phyloP scores from a whole-genome alignment of 1,284 basidiomycete species.

The Hymenochaete sp. region DNA sequence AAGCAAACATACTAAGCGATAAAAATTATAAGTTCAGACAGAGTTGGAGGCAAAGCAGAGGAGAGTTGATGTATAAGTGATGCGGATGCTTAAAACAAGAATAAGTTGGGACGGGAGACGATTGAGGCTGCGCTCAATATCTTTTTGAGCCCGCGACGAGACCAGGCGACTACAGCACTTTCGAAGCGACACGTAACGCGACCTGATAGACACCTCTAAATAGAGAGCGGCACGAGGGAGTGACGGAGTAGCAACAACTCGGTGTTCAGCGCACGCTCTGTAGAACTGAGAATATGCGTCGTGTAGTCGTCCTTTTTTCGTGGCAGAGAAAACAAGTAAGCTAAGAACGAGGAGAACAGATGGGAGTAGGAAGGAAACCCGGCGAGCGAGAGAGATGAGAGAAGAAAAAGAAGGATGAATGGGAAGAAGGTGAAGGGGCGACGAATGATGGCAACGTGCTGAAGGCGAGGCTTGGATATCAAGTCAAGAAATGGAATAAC shows the following conservation, averaged over 20 bases:
- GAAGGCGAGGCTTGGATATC: conserved; percentile 40
- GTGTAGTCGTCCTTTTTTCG: neutral
- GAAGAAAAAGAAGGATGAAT: conserved; percentile 34
- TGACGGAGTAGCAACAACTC: neutral
- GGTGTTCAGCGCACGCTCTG: conserved; percentile 17
- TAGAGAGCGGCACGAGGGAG: neutral
- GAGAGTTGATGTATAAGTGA: conserved; percentile 8
- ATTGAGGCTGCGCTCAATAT: conserved; percentile 1
- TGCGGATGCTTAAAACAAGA: conserved; percentile 17
- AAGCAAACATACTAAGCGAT: conserved; percentile 12
- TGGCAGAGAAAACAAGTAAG: conserved; percentile 4
- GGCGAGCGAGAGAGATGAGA: conserved; percentile 26
- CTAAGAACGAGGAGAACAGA: conserved; percentile 8
- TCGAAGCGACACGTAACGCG: conserved; percentile 22
- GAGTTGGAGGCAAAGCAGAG: conserved; percentile 5
- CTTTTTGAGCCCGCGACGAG: too few species aligned
- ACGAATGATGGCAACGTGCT: conserved; percentile 69
- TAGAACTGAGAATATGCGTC: conserved; percentile 14
- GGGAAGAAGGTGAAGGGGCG: conserved; percentile 40
- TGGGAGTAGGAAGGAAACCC: conserved; percentile 15
- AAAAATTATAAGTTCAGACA: conserved; percentile 13
- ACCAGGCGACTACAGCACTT: conserved; percentile 20
- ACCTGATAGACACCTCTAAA: too few species aligned
- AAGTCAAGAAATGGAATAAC: too few species aligned
- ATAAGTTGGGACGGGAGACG: conserved; percentile 14